phyloP scores from a whole-genome alignment of 441 rosid genomes.

The Rhodomyrtus psidioides region DNA sequence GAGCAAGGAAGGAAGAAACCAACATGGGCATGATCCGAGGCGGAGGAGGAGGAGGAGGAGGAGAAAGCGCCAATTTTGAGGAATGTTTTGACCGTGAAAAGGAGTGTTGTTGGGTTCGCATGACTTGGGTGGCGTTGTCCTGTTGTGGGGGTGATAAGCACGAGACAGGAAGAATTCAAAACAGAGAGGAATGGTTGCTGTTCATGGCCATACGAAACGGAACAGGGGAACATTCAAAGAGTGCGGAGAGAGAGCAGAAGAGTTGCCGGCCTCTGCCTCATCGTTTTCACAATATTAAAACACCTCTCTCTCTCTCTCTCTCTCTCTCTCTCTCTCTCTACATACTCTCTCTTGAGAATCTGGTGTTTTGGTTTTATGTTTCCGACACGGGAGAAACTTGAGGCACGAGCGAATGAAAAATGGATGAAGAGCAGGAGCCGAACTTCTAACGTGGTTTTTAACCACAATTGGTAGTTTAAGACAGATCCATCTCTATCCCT shows the following conservation, averaged over 20 bases:
- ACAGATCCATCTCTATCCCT: background rate
- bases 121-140: background rate
- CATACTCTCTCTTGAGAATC: background rate
- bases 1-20: background rate
- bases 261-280: background rate
- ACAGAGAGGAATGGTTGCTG: background rate
- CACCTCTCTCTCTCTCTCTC: background rate
- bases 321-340: background rate
- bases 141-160: background rate
- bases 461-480: background rate
- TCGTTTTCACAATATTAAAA: background rate
- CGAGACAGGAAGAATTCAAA: background rate
- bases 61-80: constrained; percentile 3
- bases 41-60: background rate
- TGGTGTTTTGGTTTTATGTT: background rate
- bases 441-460: background rate
- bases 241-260: background rate
- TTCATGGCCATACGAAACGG: background rate
- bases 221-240: background rate
- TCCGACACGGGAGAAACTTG: background rate
- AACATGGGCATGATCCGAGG: background rate
- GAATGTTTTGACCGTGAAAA: background rate
- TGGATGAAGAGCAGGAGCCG: background rate
- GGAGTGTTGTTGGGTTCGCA: background rate
- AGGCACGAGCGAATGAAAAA: background rate